Evolutionary conservation across 441 rosid species (phyloP).

Genomic region (Adansonia rubrostipa): DNA sequence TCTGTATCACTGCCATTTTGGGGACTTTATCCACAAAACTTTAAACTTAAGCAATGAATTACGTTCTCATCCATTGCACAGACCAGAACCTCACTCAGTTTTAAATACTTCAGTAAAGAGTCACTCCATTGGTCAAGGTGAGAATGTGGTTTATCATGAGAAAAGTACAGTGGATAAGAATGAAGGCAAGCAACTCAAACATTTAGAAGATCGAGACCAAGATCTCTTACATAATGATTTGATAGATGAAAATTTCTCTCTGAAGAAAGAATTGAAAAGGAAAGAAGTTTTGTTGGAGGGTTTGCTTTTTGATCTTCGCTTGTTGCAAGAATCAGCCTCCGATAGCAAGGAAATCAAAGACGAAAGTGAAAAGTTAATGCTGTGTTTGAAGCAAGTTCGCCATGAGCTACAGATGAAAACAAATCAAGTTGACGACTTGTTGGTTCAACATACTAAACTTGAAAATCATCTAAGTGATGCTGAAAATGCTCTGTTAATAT

Average conservation of each 20-base stretch:
- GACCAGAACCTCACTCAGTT: slow-evolving; percentile 32
- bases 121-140: slow-evolving; percentile 32
- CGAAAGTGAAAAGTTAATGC: slow-evolving; percentile 65
- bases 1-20: slow-evolving; percentile 55
- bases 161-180: slow-evolving; percentile 35
- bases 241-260: slow-evolving; percentile 55
- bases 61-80: slow-evolving; percentile 30
- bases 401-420: slow-evolving; percentile 70
- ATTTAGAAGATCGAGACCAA: slow-evolving; percentile 41
- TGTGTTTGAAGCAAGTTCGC: slow-evolving; percentile 55
- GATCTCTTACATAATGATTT: slow-evolving; percentile 37
- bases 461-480: slow-evolving; percentile 57
- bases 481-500: slow-evolving; percentile 54
- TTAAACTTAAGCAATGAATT: slow-evolving; percentile 39
- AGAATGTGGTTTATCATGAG: slow-evolving; percentile 26
- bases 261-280: slow-evolving; percentile 78
- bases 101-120: slow-evolving; percentile 27
- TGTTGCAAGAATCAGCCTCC: slow-evolving; percentile 89
- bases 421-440: slow-evolving; percentile 61
- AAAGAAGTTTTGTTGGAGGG: slow-evolving; percentile 81
- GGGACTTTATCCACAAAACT: slow-evolving; percentile 42
- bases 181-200: slow-evolving; percentile 33
- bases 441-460: slow-evolving; percentile 53
- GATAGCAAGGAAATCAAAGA: slow-evolving; percentile 67
- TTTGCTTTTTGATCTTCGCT: slow-evolving; percentile 87